Evolutionary conservation across 1,139 yeast species (phyloP), one percentile per base, ranked within the genome.

Genomic region (Hansenula lynferdii): DNA sequence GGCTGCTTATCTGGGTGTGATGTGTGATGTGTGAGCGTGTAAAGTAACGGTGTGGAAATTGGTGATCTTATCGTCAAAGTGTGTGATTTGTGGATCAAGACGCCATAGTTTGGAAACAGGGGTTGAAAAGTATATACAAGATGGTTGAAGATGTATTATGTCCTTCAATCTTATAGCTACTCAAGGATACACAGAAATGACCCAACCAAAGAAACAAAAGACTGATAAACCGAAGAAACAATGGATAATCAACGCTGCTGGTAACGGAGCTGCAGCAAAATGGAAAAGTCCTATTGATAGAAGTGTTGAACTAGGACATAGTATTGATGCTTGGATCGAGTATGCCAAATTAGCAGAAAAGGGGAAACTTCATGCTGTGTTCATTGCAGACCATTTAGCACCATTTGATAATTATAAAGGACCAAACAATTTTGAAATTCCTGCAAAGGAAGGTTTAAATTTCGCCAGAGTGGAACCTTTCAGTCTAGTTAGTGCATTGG

Each of bases 271-370:
- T 28, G 54, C 55, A 1, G 69, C 68, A 3, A 51, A 61, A 10
- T 67, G 72, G 72, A 62, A 61, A 36, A 66, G 66, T 36, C 73
- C 72, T 1, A 48, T 57, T 5, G 72, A 67, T 43, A 54, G 52
- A 34, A 59, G 68, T 1, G 42, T 55, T 14, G 49, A 42, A 31
- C 64, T 56, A 42, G 25, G 56, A 41, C 62, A 61, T 31, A 59
- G 60, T 17, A 47, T 66, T 34, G 67, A 66, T 28, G 64, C 64
- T 44, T 67, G 72, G 72, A 57, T 57, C 4, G 47, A 65, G 29
- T 47, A 65, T 29, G 70, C 71, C 9, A 52, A 64, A 39, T 32
- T 60, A 8, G 53, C 67, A 31, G 72, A 67, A 40, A 51, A 51
- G 32, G 72, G 69, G 1, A 65, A 67, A 43, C 58, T 67, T 42